These are phyloP conservation scores for Xylaria arbuscula DNA, from an alignment of 2,329 filamentous ascomycete species.

Conservation along the genomic window DNA sequence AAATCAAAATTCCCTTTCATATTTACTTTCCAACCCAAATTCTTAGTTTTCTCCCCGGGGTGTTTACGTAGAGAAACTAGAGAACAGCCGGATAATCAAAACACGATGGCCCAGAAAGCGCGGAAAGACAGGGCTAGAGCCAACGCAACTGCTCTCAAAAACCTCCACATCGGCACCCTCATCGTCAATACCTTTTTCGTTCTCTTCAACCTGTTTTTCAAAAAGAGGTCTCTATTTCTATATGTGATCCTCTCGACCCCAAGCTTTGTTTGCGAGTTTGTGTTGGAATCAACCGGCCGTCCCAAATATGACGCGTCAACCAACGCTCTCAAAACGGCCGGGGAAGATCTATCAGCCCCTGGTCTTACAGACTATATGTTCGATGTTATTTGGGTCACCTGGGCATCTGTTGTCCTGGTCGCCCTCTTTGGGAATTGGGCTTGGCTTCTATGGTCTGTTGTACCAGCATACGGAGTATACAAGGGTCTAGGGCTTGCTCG, in stretches of 20 bases:
- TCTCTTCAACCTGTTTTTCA: slow-evolving; percentile 74
- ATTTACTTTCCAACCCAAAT: slow-evolving; percentile 3
- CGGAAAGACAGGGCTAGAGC: slow-evolving; percentile 77
- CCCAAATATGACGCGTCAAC: slow-evolving; percentile 75
- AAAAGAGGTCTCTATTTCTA: slow-evolving; percentile 70
- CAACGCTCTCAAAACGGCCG: slow-evolving; percentile 76
- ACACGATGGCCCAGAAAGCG: slow-evolving; percentile 69
- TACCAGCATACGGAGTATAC: slow-evolving; percentile 67
- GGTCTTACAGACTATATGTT: slow-evolving; percentile 98
- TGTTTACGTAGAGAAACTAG: slow-evolving; percentile 4
- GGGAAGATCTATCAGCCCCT: slow-evolving; percentile 87
- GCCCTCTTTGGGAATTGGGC: slow-evolving; percentile 83
- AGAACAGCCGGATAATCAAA: neutral
- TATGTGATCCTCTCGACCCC: slow-evolving; percentile 81
- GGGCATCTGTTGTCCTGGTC: slow-evolving; percentile 78
- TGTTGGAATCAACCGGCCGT: slow-evolving; percentile 85
- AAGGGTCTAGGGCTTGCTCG: slow-evolving; percentile 66
- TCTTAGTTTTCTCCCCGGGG: neutral
- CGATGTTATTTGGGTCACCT: slow-evolving; percentile 95
- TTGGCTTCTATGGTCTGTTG: slow-evolving; percentile 66
- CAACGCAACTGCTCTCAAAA: slow-evolving; percentile 81
- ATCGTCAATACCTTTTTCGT: slow-evolving; percentile 80
- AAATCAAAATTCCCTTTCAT: slow-evolving; percentile 1
- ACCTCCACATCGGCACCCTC: slow-evolving; percentile 81
- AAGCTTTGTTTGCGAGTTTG: slow-evolving; percentile 81